Evolutionary conservation across 306 rosid genomes (phyloP), one percentile per base, ranked within the genome.

Genomic region (Vigna mungo): DNA sequence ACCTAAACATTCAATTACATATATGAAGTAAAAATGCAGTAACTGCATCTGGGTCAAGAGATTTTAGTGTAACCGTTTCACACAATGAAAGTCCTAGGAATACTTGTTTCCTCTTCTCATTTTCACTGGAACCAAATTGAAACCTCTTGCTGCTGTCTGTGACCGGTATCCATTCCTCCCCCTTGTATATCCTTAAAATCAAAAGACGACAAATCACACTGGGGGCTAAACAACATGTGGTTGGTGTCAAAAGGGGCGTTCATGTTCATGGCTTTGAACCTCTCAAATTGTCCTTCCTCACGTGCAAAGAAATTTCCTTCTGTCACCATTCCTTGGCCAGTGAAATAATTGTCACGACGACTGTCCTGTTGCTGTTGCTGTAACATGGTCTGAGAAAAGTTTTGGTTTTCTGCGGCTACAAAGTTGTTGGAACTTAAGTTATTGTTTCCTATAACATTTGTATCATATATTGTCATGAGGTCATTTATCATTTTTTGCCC

Each of bases 401-500:
- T 85, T 68, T 83, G 92, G 48, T 64, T 80, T 68, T 82, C 88
- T 4, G 72, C 58, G 49, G 77, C 18, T 4, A 77, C 59, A 20
- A 44, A 53, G 23, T 74, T 83, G 27, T 23, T 41, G 56, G 89
- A 27, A 39, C 75, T 66, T 16, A 17, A 0, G 17, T 61, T 86
- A 70, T 76, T 84, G 82, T 53, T 87, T 71, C 83, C 94, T 39
- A 64, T 75, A 8, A 83, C 25, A 65, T 80, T 83, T 13, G 89
- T 64, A 14, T 88, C 89, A 4, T 85, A 90, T 78, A 86, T 70
- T 1, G 92, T 78, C 91, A 86, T 82, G 0, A 90, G 90, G 51
- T 88, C 92, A 14, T 81, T 81, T 9, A 90, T 88, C 83, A 85
- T 83, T 60, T 80, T 88, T 68, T 88, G 92, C 20, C 87, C 88